Percentiles rank a stretch among this genome's conserved stretches.
These are phyloP conservation scores for Fusarium sp. DNA, from an alignment of 2,329 filamentous ascomycete species.

Conservation along the genomic window DNA sequence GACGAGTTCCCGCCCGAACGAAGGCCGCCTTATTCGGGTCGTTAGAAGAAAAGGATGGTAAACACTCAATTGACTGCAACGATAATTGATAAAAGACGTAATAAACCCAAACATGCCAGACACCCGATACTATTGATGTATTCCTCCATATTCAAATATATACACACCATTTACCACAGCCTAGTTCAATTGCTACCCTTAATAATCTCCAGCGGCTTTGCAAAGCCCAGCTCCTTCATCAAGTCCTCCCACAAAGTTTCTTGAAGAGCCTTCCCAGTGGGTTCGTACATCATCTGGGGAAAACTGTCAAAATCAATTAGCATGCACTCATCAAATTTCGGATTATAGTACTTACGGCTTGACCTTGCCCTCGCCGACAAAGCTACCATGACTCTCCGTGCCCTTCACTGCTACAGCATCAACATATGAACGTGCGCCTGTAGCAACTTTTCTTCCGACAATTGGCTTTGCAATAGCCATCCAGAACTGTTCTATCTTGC, in stretches of 20 bases:
- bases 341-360: conserved; percentile 43
- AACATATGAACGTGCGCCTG: conserved; percentile 45
- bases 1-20: too few relatives aligned
- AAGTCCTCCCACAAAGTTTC: conserved; percentile 44
- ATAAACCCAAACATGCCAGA: neutral
- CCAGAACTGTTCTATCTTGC: conserved; percentile 32
- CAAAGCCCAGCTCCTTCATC: conserved; percentile 45
- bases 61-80: neutral
- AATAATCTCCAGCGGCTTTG: conserved; percentile 27
- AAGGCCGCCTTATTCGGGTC: neutral
- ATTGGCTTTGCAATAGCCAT: conserved; percentile 20
- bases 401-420: conserved; percentile 44
- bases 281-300: conserved; percentile 42
- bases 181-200: neutral
- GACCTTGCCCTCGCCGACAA: conserved; percentile 47
- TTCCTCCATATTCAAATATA: too few relatives aligned
- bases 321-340: neutral
- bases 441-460: conserved; percentile 28
- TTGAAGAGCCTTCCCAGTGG: conserved; percentile 33
- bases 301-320: conserved; percentile 32
- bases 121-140: neutral
- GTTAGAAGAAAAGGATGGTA: neutral
- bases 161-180: too few relatives aligned
- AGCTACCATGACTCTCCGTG: conserved; percentile 45
- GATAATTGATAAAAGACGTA: neutral